phyloP scores from a whole-genome alignment of 257 asterid species.

The Solanum stenotomum region DNA sequence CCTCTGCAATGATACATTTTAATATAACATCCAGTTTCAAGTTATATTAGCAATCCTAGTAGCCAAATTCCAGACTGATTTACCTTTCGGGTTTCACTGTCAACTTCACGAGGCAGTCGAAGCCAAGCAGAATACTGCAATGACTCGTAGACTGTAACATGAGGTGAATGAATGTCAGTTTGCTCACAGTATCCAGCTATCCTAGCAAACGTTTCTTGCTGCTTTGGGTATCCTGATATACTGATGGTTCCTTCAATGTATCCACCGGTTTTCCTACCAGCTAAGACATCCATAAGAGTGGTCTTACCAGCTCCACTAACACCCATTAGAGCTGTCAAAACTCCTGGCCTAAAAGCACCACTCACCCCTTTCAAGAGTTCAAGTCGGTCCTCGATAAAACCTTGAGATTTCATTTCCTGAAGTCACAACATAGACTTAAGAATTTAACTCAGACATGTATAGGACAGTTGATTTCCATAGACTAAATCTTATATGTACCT shows the following conservation, averaged over 20 bases:
- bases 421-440: background rate
- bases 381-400: slow-evolving; percentile 35
- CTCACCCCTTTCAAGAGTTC: slow-evolving; percentile 73
- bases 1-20: slow-evolving; percentile 31
- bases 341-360: slow-evolving; percentile 77
- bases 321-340: slow-evolving; percentile 80
- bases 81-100: slow-evolving; percentile 42
- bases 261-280: slow-evolving; percentile 84
- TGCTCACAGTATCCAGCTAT: slow-evolving; percentile 85
- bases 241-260: slow-evolving; percentile 54
- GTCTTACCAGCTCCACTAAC: slow-evolving; percentile 84
- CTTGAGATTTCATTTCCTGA: slow-evolving; percentile 69
- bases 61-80: background rate
- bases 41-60: background rate
- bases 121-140: slow-evolving; percentile 69
- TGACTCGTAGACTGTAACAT: slow-evolving; percentile 66
- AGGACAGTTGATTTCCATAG: background rate
- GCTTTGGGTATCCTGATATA: slow-evolving; percentile 64
- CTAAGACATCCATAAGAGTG: slow-evolving; percentile 70
- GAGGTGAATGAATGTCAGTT: slow-evolving; percentile 79
- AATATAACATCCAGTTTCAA: background rate
- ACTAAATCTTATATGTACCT: slow-evolving; percentile 17
- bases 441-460: background rate
- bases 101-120: slow-evolving; percentile 60
- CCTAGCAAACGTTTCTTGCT: slow-evolving; percentile 70